Evolutionary conservation across 2,329 filamentous ascomycete genomes (phyloP), one percentile per base, ranked within the genome.

Genomic region (Colletotrichum costaricense): DNA sequence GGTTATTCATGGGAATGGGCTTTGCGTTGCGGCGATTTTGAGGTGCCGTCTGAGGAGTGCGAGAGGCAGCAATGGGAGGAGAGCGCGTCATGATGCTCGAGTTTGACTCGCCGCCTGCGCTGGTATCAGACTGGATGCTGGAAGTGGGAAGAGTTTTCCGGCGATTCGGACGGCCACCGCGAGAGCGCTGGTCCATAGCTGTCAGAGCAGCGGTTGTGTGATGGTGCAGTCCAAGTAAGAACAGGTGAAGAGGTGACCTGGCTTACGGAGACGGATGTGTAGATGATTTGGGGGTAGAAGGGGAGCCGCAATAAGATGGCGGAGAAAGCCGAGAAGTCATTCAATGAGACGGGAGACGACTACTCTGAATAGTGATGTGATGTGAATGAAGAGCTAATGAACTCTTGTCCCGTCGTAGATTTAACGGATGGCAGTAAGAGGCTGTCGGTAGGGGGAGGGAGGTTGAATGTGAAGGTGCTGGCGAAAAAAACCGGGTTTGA

Each of bases 21-120:
- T 72, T 74, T n/a, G 62, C 19, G 59, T 38, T 67, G 14, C 74
- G 69, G 22, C 74, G 74, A 19, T 67, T 69, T 16, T 46, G 73
- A 65, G 74, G 73, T 14, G 73, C 74, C 22, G 74, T 75, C 62
- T 75, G 74, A 24, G 74, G 74, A 26, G 74, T 75, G 35, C 66
- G 73, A 5, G 74, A 67, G 16, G 67, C 60, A 22, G 67, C 30
- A 24, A 64, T 52, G 9, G 67, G 67, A 28, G 74, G 74, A 49
- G 74, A 75, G 60, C 70, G 67, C 55, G 71, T 71, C 62, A 74
- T 71, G 66, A 63, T 67, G 72, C 46, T 69, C 5, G 72, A 64
- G 30, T 52, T 68, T 5, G 72, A 69, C 38, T 72, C 63, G 59
- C 30, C 58, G 42, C 46, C 72, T 35, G 42, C 60, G 55, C 67